A percentile compares a stretch with the other conserved stretches of the same genome.
These are phyloP conservation scores for Naganishia onofrii DNA, from an alignment of 768 basidiomycete species.

Conservation along the genomic window DNA sequence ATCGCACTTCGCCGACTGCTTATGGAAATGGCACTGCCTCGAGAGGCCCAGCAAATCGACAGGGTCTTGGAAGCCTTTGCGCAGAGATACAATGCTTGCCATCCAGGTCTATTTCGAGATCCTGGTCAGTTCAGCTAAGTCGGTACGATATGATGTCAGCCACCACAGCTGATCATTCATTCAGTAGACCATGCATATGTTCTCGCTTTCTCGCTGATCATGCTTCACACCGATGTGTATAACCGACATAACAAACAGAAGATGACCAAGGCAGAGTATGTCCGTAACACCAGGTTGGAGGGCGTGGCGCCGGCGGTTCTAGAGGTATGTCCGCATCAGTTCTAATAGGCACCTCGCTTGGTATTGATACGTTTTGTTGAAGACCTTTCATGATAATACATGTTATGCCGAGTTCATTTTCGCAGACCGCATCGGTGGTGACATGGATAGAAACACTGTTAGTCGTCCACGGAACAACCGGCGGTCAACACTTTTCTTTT, in stretches of 20 bases:
- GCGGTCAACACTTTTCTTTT: constrained; percentile 11
- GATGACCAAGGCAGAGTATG: constrained; percentile 92
- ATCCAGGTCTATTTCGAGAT: constrained; percentile 72
- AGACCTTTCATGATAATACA: constrained; percentile 97
- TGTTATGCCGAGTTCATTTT: constrained; percentile 94
- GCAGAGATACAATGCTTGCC: constrained; percentile 73
- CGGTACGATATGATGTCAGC: not conserved
- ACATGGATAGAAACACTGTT: not conserved
- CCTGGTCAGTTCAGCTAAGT: constrained; percentile 59
- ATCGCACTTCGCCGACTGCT: constrained; percentile 83
- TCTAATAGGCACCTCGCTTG: not conserved
- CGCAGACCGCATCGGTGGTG: constrained; percentile 67
- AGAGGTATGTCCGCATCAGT: constrained; percentile 63
- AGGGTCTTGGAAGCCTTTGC: constrained; percentile 96
- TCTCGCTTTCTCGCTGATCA: constrained; percentile 93
- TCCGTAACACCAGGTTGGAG: constrained; percentile 84
- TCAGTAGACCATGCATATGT: constrained; percentile 84
- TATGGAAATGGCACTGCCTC: constrained; percentile 85
- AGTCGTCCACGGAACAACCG: constrained; percentile 11
- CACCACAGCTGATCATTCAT: not conserved
- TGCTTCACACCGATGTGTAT: constrained; percentile 97
- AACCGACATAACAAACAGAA: constrained; percentile 96
- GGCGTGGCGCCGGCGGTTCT: constrained; percentile 78
- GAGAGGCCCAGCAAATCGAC: constrained; percentile 98
- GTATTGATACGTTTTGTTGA: constrained; percentile 23